phyloP scores from a whole-genome alignment of 2,329 filamentous ascomycete genomes.

The Thelonectria rubi region DNA sequence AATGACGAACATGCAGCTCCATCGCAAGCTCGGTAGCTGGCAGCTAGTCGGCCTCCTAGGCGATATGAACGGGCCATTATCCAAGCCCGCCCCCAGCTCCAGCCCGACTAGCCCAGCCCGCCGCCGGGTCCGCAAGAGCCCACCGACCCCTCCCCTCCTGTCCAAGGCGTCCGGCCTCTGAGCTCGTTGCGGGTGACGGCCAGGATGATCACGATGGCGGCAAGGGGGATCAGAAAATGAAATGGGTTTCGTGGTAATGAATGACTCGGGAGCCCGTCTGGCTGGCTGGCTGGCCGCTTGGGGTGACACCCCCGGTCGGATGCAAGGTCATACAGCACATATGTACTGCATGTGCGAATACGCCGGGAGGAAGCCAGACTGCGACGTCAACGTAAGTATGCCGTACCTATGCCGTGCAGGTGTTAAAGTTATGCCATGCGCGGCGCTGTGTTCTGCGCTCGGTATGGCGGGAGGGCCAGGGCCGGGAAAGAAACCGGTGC shows the following conservation, averaged over 20 bases:
- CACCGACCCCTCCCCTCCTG: conserved; percentile 14
- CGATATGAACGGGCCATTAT: conserved; percentile 39
- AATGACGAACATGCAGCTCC: conserved; percentile 43
- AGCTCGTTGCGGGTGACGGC: conserved; percentile 3
- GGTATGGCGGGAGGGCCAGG: conserved; percentile 6
- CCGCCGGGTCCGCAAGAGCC: conserved; percentile 25
- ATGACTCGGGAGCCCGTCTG: conserved; percentile 13
- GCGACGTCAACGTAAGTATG: background rate
- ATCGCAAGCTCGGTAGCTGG: conserved; percentile 43
- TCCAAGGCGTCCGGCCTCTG: conserved; percentile 5
- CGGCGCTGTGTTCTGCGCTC: conserved; percentile 16
- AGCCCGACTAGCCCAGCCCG: conserved; percentile 32
- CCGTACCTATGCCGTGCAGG: conserved; percentile 9
- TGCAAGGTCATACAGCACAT: background rate
- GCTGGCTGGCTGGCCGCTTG: conserved; percentile 6
- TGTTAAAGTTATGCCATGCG: conserved; percentile 11
- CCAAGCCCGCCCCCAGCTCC: conserved; percentile 35
- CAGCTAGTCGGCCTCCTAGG: conserved; percentile 33
- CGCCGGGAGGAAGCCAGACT: background rate
- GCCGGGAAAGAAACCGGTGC: background rate
- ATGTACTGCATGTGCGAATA: background rate
- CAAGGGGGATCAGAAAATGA: conserved; percentile 6
- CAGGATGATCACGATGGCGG: conserved; percentile 14
- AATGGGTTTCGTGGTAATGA: conserved; percentile 11
- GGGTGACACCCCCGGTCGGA: conserved; percentile 4